Base-by-base conservation (phyloP, 192 early-diverging fungal genomes). In the Coemansia sp. region DNA sequence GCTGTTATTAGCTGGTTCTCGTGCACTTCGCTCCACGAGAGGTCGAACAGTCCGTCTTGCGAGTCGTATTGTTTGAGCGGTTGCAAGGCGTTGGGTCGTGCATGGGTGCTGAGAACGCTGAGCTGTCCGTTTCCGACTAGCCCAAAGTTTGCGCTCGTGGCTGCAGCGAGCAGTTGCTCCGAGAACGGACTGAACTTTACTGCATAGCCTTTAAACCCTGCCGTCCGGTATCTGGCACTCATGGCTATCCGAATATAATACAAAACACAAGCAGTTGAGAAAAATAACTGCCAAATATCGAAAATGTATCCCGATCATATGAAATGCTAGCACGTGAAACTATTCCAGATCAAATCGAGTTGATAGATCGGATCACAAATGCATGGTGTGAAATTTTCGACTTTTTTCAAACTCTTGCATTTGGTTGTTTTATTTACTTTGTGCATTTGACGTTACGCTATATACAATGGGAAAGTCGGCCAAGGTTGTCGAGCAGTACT, bases 161-260 rank as follows among this genome's bases (percentile, higher is more conserved):
- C 95, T 17, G 87, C 86, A 1, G 97, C 96, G 12, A 98, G 62
- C 53, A 91, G 87, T 65, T 88, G 83, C 69, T 94, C 92, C 63
- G 92, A 91, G 73, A 98, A 99, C 2, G 97, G 96, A 75, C 90
- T 93, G 84, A 91, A 99, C 79, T 97, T 75, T 74, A 97, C 93
- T n/a, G 87, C 82, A 68, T 94, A 95, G 50, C 94, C 94, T 63
- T 97, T 93, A 79, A 85, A 95, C 5, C 93, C 92, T 24, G 85
- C 73, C 21, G 94, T 95, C 51, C 88, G 82, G 77, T 89, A 92
- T 57, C 51, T 51, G 8, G 56, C 61, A 43, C 4, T 53, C 60
- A 52, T 58, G 29, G 14, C 41, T 50, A 48, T 65, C 41, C 1
- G 17, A 29, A 10, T 48, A 49, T 29, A 43, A 32, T 35, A n/a